phyloP scores from a whole-genome alignment of 2,329 filamentous ascomycete genomes.

The Penicillium rolfsii region DNA sequence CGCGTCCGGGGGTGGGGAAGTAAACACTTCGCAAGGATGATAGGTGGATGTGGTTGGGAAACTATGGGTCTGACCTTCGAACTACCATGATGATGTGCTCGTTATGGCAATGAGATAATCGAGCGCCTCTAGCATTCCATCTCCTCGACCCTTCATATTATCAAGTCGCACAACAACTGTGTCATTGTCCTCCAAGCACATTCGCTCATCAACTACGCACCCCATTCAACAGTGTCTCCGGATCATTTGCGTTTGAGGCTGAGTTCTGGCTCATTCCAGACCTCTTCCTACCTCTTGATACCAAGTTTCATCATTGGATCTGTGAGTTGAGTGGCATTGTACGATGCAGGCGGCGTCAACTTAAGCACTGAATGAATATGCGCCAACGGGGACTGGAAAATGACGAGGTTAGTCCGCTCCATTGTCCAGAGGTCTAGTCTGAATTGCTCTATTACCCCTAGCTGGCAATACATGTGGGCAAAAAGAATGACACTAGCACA shows the following conservation, averaged over 20 bases:
- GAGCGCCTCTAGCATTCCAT: background rate
- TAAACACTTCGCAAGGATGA: background rate
- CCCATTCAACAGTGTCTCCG: slow-evolving; percentile 13
- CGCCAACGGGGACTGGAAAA: slow-evolving; percentile 56
- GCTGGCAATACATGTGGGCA: too few species aligned
- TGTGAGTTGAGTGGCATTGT: slow-evolving; percentile 16
- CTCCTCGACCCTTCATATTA: background rate
- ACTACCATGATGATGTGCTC: background rate
- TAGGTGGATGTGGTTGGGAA: background rate
- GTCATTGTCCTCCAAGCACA: slow-evolving; percentile 11
- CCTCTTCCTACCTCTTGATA: slow-evolving; percentile 22
- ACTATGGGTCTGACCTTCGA: background rate
- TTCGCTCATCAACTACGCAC: slow-evolving; percentile 16
- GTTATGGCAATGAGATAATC: background rate
- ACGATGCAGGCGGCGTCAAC: slow-evolving; percentile 14
- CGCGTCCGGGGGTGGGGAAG: background rate
- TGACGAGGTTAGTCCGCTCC: slow-evolving; percentile 51
- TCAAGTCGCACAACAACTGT: background rate
- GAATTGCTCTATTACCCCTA: too few species aligned
- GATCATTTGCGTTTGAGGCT: slow-evolving; percentile 2
- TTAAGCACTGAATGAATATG: slow-evolving; percentile 48
- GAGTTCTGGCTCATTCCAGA: slow-evolving; percentile 13
- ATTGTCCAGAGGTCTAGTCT: slow-evolving; percentile 53
- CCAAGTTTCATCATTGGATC: slow-evolving; percentile 19
- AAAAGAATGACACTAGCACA: too few species aligned